phyloP scores from a whole-genome alignment of 2,329 filamentous ascomycete genomes.

The Colletotrichum sp. region DNA sequence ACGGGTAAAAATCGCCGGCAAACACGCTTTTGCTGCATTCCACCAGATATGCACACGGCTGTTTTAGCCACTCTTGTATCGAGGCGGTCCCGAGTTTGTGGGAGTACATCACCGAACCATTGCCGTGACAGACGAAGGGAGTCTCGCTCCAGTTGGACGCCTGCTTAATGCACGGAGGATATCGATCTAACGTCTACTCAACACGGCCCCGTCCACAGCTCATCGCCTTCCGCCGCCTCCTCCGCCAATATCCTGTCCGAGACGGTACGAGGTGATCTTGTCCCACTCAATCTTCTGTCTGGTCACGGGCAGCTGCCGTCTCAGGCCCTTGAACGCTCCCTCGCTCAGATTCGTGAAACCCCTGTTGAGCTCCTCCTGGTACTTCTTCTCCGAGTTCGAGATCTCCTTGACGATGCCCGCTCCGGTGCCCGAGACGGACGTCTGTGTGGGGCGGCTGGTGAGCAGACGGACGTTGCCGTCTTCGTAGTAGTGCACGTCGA shows the following conservation, averaged over 20 bases:
- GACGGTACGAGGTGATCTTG: slow-evolving; percentile 90
- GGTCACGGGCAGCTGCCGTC: slow-evolving; percentile 93
- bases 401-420: slow-evolving; percentile 79
- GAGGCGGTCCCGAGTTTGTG: background rate
- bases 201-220: background rate
- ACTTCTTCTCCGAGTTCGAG: slow-evolving; percentile 81
- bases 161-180: background rate
- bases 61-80: background rate
- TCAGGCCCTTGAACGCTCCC: slow-evolving; percentile 90
- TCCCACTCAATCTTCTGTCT: slow-evolving; percentile 99
- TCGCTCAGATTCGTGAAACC: slow-evolving; percentile 89
- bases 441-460: slow-evolving; percentile 78
- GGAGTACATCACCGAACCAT: background rate
- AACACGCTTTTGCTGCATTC: background rate
- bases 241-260: slow-evolving; percentile 80
- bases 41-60: background rate
- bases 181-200: background rate
- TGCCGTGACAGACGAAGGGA: background rate
- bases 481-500: slow-evolving; percentile 99
- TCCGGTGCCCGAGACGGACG: slow-evolving; percentile 65
- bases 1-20: background rate
- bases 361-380: slow-evolving; percentile 94
- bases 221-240: slow-evolving; percentile 65
- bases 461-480: slow-evolving; percentile 95
- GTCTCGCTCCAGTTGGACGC: background rate